Percentiles rank a stretch among this genome's conserved stretches.
Conservation (phyloP, 495 filamentous ascomycete genomes). For the Paragyromitra xinjiangensis region DNA sequence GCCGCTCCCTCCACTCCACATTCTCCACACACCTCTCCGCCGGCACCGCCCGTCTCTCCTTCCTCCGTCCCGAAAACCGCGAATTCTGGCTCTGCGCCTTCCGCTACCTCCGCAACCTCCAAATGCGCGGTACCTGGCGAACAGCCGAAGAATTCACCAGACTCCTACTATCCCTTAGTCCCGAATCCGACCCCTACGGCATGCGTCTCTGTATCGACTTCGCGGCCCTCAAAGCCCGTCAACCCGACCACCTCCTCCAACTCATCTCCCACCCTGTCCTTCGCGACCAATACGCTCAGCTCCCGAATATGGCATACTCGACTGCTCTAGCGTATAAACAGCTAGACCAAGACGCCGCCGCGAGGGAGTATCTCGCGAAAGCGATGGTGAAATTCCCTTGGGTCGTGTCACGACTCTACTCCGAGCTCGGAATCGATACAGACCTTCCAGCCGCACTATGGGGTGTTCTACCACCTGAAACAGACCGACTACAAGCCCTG, state of each 20-base stretch:
- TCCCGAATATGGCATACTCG: slow-evolving; percentile 76
- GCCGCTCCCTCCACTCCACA: slow-evolving; percentile 79
- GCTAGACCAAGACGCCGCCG: slow-evolving; percentile 70
- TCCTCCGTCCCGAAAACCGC: slow-evolving; percentile 80
- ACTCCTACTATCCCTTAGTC: slow-evolving; percentile 77
- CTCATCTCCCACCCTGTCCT: slow-evolving; percentile 70
- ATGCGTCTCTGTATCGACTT: slow-evolving; percentile 81
- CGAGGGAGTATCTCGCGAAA: slow-evolving; percentile 68
- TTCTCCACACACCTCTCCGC: slow-evolving; percentile 78
- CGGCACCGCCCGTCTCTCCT: slow-evolving; percentile 82
- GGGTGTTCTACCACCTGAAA: slow-evolving; percentile 74
- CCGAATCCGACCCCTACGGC: slow-evolving; percentile 80
- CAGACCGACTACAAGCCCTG: slow-evolving; percentile 66
- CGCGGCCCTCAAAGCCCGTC: slow-evolving; percentile 78
- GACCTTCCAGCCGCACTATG: slow-evolving; percentile 74
- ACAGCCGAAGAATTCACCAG: slow-evolving; percentile 95
- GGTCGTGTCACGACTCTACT: slow-evolving; percentile 79
- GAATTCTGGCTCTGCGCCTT: slow-evolving; percentile 92
- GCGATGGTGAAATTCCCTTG: slow-evolving; percentile 81
- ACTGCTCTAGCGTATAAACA: slow-evolving; percentile 76
- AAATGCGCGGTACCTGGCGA: slow-evolving; percentile 90
- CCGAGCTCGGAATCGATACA: slow-evolving; percentile 64
- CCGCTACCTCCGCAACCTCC: slow-evolving; percentile 82
- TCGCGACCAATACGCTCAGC: slow-evolving; percentile 61
- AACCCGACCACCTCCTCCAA: slow-evolving; percentile 78